A percentile compares a stretch with the other conserved stretches of the same genome.
Evolutionary conservation across 2,329 filamentous ascomycete genomes (phyloP).

Genomic region (Alternaria sp.): DNA sequence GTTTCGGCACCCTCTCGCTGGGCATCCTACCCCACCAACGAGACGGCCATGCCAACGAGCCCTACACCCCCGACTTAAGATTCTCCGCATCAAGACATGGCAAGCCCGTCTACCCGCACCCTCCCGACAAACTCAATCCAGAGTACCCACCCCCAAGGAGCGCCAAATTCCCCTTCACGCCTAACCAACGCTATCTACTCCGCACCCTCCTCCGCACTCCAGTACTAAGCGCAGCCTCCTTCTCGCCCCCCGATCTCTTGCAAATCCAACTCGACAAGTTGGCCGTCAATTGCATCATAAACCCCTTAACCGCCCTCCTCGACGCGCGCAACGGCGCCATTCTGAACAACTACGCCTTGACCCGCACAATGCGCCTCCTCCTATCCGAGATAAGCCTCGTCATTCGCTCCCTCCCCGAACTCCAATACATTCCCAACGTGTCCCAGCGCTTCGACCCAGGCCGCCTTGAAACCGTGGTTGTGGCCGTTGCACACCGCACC

Average conservation of each 20-base stretch:
- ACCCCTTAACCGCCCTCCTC: constrained; percentile 80
- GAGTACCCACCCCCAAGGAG: constrained; percentile 20
- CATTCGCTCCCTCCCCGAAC: constrained; percentile 75
- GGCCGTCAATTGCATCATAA: constrained; percentile 76
- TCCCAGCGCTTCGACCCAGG: constrained; percentile 64
- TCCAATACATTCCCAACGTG: constrained; percentile 66
- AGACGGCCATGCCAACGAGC: constrained; percentile 29
- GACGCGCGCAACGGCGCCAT: constrained; percentile 77
- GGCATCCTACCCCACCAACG: constrained; percentile 57
- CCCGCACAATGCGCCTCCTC: constrained; percentile 71
- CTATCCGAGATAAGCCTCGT: constrained; percentile 77
- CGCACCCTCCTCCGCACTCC: constrained; percentile 68
- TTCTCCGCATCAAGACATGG: constrained; percentile 16
- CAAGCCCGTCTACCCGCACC: constrained; percentile 6
- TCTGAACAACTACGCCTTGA: constrained; percentile 69
- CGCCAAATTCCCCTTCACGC: constrained; percentile 43
- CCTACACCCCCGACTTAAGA: constrained; percentile 28
- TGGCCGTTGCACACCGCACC: constrained; percentile 61
- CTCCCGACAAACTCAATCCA: constrained; percentile 21
- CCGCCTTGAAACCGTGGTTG: constrained; percentile 67
- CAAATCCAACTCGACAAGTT: constrained; percentile 79
- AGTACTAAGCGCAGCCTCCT: constrained; percentile 65
- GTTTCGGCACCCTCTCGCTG: constrained; percentile 64
- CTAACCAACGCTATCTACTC: constrained; percentile 65
- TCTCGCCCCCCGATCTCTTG: constrained; percentile 68